phyloP scores from a whole-genome alignment of 1,284 basidiomycete genomes.

The Cerioporus squamosus region DNA sequence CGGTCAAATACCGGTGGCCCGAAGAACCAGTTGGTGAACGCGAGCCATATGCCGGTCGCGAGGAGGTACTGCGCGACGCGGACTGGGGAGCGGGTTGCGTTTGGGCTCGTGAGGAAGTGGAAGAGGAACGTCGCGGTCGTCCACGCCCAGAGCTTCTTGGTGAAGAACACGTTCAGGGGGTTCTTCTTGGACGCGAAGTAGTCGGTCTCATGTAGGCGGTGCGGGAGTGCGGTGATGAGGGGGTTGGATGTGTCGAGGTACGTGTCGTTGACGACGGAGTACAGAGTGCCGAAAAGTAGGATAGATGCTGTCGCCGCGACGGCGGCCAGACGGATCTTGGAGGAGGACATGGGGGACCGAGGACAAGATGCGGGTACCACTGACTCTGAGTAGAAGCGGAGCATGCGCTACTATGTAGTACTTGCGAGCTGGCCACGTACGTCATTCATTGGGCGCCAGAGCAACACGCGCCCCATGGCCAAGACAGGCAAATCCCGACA shows the following conservation, averaged over 20 bases:
- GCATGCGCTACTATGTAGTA: no score
- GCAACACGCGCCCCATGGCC: not conserved
- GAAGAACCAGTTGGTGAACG: conserved; percentile 91
- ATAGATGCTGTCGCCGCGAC: conserved; percentile 34
- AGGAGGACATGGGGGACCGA: not conserved
- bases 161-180: conserved; percentile 83
- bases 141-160: conserved; percentile 94
- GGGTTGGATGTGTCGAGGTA: conserved; percentile 77
- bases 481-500: conserved; percentile 3
- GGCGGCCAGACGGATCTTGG: conserved; percentile 17
- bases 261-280: conserved; percentile 55
- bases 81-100: conserved; percentile 42
- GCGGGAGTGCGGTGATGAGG: conserved; percentile 65
- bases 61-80: conserved; percentile 63
- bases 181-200: conserved; percentile 88
- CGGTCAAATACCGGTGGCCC: conserved; percentile 85
- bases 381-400: not conserved
- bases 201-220: conserved; percentile 65
- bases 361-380: conserved; percentile 14
- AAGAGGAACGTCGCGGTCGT: conserved; percentile 72
- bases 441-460: conserved; percentile 9
- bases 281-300: conserved; percentile 54
- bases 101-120: conserved; percentile 59
- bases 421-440: conserved; percentile 4
- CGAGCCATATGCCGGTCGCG: conserved; percentile 73